A percentile compares a stretch with the other conserved stretches of the same genome.
phyloP scores from a whole-genome alignment of 2,329 filamentous ascomycete genomes.

The Penicillium sp. region DNA sequence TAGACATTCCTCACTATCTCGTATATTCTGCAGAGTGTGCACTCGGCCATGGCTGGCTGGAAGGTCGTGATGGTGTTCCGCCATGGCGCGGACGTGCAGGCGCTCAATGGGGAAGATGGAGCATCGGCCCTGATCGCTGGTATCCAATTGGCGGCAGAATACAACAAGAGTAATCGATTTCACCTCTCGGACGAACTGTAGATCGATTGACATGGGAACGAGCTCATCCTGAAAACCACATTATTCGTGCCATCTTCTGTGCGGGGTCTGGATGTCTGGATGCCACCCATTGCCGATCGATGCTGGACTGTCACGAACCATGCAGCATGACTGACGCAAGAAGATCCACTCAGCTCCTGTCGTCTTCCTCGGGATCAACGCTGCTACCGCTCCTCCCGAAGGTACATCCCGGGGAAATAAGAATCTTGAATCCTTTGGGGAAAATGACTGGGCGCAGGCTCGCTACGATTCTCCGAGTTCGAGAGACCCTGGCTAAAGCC shows the following conservation, averaged over 20 bases:
- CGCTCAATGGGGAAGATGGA: slow-evolving; percentile 1
- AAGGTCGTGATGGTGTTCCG: background rate
- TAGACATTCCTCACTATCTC: background rate
- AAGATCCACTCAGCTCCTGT: slow-evolving; percentile 11
- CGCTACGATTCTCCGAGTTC: background rate
- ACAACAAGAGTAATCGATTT: slow-evolving; percentile 3
- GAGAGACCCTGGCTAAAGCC: background rate
- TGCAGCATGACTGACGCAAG: slow-evolving; percentile 17
- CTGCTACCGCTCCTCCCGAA: slow-evolving; percentile 7
- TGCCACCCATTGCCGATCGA: slow-evolving; percentile 12
- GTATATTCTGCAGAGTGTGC: background rate
- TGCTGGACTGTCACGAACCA: slow-evolving; percentile 9
- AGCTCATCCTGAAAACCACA: background rate
- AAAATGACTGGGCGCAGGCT: background rate
- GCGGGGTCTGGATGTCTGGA: slow-evolving; percentile 7
- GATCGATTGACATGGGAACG: slow-evolving; percentile 15
- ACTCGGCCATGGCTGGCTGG: slow-evolving; percentile 19
- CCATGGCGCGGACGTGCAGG: slow-evolving; percentile 1
- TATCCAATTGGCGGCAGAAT: slow-evolving; percentile 8
- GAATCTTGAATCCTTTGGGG: background rate
- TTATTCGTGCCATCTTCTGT: background rate
- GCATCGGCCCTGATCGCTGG: background rate
- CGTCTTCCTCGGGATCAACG: background rate
- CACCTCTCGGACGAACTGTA: slow-evolving; percentile 11
- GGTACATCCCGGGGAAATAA: background rate